Percentiles rank a stretch among this genome's conserved stretches.
phyloP scores from a whole-genome alignment of 495 filamentous ascomycete species.

The Hypoxylon lienhwacheense region DNA sequence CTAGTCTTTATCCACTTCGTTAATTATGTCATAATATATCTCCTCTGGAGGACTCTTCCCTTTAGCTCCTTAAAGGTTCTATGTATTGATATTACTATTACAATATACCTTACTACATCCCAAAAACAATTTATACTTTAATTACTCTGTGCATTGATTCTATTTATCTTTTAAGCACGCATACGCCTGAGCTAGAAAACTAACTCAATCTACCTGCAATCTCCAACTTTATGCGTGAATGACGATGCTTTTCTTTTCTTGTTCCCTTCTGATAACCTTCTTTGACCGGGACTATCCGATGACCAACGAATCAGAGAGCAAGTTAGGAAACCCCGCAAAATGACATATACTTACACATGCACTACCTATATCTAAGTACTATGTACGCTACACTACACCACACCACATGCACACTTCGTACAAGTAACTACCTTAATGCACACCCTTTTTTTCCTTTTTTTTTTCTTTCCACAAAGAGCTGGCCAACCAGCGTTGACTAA shows the following conservation, averaged over 20 bases:
- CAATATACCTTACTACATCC: too few relatives aligned
- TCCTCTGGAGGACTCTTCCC: background rate
- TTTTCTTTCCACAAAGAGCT: constrained; percentile 1
- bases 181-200: too few relatives aligned
- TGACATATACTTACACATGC: too few relatives aligned
- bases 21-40: constrained; percentile 25
- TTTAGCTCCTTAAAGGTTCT: background rate
- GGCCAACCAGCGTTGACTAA: constrained; percentile 1
- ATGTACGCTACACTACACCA: too few relatives aligned
- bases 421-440: too few relatives aligned
- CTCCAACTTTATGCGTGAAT: constrained; percentile 4
- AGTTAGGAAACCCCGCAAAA: constrained; percentile 18
- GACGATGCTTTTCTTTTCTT: constrained; percentile 17
- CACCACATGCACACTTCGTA: too few relatives aligned
- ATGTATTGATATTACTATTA: background rate
- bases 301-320: constrained; percentile 12
- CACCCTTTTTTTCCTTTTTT: background rate
- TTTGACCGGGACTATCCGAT: constrained; percentile 11
- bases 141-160: too few relatives aligned
- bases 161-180: too few relatives aligned
- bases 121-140: too few relatives aligned
- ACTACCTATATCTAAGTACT: too few relatives aligned
- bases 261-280: background rate
- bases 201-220: too few relatives aligned
- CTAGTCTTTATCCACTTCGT: constrained; percentile 11